These are phyloP conservation scores for Casuarina glauca DNA, from an alignment of 306 rosid species.

Conservation along the genomic window DNA sequence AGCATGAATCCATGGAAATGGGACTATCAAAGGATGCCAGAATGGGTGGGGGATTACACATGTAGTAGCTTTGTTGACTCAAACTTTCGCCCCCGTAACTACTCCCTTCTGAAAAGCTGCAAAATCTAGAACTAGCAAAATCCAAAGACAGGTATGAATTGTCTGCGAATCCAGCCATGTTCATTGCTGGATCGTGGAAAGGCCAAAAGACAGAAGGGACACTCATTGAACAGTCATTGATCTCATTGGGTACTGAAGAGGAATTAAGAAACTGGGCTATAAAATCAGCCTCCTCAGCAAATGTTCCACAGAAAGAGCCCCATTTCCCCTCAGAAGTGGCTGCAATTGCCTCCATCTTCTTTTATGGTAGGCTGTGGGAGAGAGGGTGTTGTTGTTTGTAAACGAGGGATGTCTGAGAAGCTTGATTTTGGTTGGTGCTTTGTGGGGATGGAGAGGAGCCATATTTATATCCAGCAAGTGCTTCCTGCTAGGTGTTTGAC, in stretches of 20 bases:
- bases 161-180: slow-evolving; percentile 31
- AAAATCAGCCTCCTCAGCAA: slow-evolving; percentile 46
- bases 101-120: slow-evolving; percentile 26
- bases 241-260: slow-evolving; percentile 6
- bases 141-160: slow-evolving; percentile 42
- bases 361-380: not conserved
- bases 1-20: slow-evolving; percentile 26
- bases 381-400: not conserved
- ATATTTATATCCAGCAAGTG: not conserved
- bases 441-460: slow-evolving; percentile 6
- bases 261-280: slow-evolving; percentile 38
- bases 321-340: slow-evolving; percentile 37
- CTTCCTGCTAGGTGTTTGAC: not conserved
- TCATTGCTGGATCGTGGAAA: slow-evolving; percentile 32
- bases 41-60: slow-evolving; percentile 24
- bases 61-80: slow-evolving; percentile 20
- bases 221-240: slow-evolving; percentile 40
- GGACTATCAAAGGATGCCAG: slow-evolving; percentile 36
- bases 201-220: slow-evolving; percentile 54
- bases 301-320: slow-evolving; percentile 37
- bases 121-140: slow-evolving; percentile 16
- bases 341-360: slow-evolving; percentile 38
- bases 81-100: slow-evolving; percentile 16
- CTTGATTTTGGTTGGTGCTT: slow-evolving; percentile 7
- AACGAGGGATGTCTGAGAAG: not conserved